These are phyloP conservation scores for Umbelopsis sp. DNA, from an alignment of 192 early-diverging fungal genomes.

Conservation along the genomic window DNA sequence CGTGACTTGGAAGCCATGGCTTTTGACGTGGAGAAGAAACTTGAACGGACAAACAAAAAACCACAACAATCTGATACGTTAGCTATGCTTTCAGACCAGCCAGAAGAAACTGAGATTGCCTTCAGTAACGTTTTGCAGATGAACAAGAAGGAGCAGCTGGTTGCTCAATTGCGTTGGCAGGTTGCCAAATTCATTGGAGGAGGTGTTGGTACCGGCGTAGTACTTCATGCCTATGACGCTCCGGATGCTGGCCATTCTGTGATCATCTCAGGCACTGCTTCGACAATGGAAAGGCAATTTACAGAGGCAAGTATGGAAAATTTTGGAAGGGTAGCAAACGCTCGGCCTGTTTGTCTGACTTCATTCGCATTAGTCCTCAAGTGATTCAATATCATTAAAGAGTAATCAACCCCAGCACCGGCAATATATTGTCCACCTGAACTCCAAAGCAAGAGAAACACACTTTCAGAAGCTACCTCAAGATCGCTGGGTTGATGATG, in stretches of 20 bases:
- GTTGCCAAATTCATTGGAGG: constrained; percentile 27
- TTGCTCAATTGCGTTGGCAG: constrained; percentile 25
- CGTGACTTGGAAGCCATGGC: constrained; percentile 20
- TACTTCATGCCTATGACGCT: constrained; percentile 28
- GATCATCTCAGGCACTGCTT: constrained; percentile 29
- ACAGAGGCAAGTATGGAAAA: constrained; percentile 5
- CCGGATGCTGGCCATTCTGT: constrained; percentile 25
- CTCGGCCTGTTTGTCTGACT: not conserved
- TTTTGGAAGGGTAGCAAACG: not conserved
- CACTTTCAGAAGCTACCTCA: constrained; percentile 26
- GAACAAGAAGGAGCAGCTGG: constrained; percentile 19
- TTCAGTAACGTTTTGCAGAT: constrained; percentile 13
- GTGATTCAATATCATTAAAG: not conserved
- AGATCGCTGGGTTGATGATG: constrained; percentile 28
- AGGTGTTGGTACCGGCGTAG: constrained; percentile 24
- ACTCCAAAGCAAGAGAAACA: constrained; percentile 16
- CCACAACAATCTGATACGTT: not conserved
- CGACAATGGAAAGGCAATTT: constrained; percentile 8
- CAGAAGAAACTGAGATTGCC: not conserved
- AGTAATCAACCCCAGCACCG: constrained; percentile 2
- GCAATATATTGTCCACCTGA: constrained; percentile 29
- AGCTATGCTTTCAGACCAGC: not conserved
- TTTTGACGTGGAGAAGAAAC: constrained; percentile 20
- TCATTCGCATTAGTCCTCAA: not conserved
- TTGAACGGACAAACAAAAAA: not conserved